Conservation (phyloP, 139 green algal genomes). For the Spirogloea muscicola region DNA sequence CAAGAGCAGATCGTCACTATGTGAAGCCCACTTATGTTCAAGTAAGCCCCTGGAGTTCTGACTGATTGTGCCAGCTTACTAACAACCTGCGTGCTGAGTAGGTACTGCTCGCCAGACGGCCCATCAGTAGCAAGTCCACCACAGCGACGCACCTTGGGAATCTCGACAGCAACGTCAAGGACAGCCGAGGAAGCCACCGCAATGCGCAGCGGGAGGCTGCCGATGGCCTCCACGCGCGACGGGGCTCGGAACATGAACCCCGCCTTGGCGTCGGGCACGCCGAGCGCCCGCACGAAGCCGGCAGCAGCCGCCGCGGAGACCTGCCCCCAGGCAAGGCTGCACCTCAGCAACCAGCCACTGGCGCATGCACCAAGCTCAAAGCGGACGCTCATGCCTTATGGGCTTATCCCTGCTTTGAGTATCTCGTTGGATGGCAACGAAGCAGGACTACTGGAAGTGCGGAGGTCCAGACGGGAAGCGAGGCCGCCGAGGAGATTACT, state of each 20-base stretch:
- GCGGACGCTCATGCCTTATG: not conserved
- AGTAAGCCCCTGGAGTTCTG: no score
- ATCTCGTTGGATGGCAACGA: not conserved
- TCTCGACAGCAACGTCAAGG: conserved; percentile 7
- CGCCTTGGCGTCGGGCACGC: conserved; percentile 2
- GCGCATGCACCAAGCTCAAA: not conserved
- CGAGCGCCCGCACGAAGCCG: not conserved
- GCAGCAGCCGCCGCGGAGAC: not conserved
- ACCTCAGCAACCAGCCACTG: not conserved
- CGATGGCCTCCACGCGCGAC: not conserved
- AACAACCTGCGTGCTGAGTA: no score
- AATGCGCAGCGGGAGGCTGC: conserved; percentile 10
- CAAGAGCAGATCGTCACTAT: not conserved
- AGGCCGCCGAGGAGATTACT: not conserved
- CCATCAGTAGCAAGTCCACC: no score
- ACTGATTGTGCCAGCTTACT: no score
- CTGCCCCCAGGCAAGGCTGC: not conserved
- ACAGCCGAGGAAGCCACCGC: not conserved
- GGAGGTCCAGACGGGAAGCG: no score
- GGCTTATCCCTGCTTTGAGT: not conserved
- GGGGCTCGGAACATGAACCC: not conserved
- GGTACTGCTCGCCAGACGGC: no score
- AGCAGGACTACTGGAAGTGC: not conserved
- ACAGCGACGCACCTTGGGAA: conserved; percentile 32
- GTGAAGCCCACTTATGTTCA: no score